Percentiles rank a stretch among this genome's conserved stretches.
Conservation (phyloP, 2,329 filamentous ascomycete genomes). For the Cryphonectria carpinicola region DNA sequence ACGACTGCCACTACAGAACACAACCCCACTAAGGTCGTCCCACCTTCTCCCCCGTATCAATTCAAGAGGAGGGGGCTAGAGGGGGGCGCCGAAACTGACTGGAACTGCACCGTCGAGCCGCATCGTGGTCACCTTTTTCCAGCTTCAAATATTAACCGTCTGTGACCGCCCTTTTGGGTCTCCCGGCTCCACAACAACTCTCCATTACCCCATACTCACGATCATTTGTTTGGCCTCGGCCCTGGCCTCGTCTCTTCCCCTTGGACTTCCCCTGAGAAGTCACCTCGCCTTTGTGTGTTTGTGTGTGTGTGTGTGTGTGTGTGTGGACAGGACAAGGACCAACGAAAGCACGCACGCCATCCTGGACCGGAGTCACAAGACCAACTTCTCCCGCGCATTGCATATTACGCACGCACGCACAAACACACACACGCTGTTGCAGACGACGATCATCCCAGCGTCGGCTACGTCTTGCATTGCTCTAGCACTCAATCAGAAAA, state of each 20-base stretch:
- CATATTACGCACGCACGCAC: background rate
- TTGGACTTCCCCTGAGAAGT: conserved; percentile 8
- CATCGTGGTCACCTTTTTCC: conserved; percentile 10
- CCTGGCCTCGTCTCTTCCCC: background rate
- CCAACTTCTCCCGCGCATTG: conserved; percentile 3
- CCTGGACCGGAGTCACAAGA: conserved; percentile 4
- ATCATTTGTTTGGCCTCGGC: conserved; percentile 10
- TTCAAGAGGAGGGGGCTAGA: conserved; percentile 2
- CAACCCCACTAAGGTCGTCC: background rate
- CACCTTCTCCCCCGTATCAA: background rate
- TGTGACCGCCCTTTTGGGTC: conserved; percentile 27
- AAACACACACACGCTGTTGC: background rate
- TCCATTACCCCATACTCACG: conserved; percentile 8
- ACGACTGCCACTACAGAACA: background rate
- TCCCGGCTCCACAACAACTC: conserved; percentile 1
- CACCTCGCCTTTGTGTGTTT: background rate
- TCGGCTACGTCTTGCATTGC: background rate
- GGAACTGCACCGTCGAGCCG: background rate
- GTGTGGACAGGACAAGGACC: conserved; percentile 6
- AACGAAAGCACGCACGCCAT: conserved; percentile 10
- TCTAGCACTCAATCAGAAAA: background rate
- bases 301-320: background rate
- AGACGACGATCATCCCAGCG: conserved; percentile 3
- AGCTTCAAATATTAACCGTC: conserved; percentile 6
- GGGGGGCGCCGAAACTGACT: conserved; percentile 2